Evolutionary conservation across 768 basidiomycete genomes (phyloP), one percentile per base, ranked within the genome.

Genomic region (Mycena kentingensis): DNA sequence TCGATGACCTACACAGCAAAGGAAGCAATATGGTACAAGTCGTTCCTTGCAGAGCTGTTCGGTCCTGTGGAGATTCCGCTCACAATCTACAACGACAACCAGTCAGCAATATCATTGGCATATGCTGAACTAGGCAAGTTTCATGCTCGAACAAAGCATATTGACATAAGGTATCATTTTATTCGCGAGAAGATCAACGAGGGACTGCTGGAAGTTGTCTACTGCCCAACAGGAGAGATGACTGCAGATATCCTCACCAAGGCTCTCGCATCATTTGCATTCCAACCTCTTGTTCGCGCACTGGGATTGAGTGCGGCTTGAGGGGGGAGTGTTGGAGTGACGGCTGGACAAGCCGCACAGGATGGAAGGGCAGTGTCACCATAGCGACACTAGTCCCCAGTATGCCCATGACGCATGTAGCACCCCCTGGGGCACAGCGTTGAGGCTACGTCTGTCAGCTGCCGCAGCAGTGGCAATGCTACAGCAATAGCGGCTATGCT

Each of bases 191-290:
- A 65, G 29, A 57, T 67, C 15, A 45, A 55, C 10, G 54, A 63
- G n/a, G 57, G 56, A 4, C 52, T 55, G 2, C 53, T 76, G 24
- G 25, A 38, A 2, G 46, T 70, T 15, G 8, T 39, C 3, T 68
- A 70, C 41, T 64, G 67, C 43, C 52, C 66, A 1, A 68, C 68
- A 1, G 52, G 48, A 1, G 58, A 71, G 18, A 69, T 69, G 51
- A 32, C 60, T 2, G 73, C 76, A 0, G 75, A 77, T 60, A 52
- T 70, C 4, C 63, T 77, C 37, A 76, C 71, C 0, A 77, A 77
- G 51, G 41, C 62, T 0, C 58, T 72, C 13, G 28, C 60, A n/a
- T 41, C 50, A 35, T 29, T 41, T 7, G 55, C 58, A 28, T 53
- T 55, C 37, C 32, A 52, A 26, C 36, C 46, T 25, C 55, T 61